Conservation (phyloP, 2,329 filamentous ascomycete species). For the Penicillium sp. region DNA sequence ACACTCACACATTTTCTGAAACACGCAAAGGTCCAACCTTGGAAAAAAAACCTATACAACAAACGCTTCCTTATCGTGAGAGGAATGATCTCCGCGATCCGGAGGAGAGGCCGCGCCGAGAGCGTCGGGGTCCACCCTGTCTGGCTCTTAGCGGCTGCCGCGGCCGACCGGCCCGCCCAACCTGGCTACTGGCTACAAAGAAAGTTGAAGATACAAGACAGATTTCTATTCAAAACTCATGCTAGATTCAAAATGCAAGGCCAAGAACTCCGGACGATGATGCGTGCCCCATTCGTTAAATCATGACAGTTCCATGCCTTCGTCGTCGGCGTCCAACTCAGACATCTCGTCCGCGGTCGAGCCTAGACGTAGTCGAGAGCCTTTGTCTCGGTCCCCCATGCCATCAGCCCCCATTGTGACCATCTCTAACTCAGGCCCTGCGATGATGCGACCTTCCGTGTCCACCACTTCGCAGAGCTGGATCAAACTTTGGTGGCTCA, state of each 20-base stretch:
- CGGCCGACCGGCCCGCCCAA: constrained; percentile 18
- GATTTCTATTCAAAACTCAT: constrained; percentile 1
- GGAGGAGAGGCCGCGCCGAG: constrained; percentile 24
- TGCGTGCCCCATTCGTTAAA: constrained; percentile 21
- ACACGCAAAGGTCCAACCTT: neutral
- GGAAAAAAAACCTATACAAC: neutral
- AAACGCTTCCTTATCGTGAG: constrained; percentile 26
- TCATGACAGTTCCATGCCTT: constrained; percentile 50
- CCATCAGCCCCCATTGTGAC: constrained; percentile 56
- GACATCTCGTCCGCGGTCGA: constrained; percentile 37
- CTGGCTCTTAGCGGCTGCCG: constrained; percentile 2
- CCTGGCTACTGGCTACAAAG: neutral
- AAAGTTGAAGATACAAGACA: neutral
- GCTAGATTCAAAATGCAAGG: constrained; percentile 6
- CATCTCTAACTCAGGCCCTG: constrained; percentile 77
- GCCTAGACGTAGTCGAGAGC: constrained; percentile 29
- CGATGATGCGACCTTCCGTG: constrained; percentile 85
- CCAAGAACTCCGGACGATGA: constrained; percentile 21
- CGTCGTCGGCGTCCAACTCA: constrained; percentile 50
- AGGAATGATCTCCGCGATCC: constrained; percentile 27
- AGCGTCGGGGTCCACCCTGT: constrained; percentile 18
- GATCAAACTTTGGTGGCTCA: constrained; percentile 78
- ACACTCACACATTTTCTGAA: neutral
- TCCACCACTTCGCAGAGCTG: constrained; percentile 94
- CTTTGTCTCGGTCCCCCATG: constrained; percentile 41